Conservation (phyloP, 2,329 filamentous ascomycete genomes). For the Emmonsiellopsis sp. region DNA sequence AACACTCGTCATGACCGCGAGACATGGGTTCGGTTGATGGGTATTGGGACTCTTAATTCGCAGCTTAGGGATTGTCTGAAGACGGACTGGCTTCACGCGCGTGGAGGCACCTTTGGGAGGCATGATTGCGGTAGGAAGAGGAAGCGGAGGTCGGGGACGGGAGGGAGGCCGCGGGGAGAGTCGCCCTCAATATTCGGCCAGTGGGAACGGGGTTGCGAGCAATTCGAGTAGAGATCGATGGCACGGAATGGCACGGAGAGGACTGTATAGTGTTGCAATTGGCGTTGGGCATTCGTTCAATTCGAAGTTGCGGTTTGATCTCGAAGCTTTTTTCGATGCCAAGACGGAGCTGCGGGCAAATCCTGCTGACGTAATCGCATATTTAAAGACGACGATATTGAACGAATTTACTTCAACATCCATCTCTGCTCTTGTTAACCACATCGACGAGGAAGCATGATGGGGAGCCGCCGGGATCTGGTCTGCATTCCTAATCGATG, state of each 20-base stretch:
- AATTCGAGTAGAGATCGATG: too few species aligned
- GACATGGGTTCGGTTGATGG: slow-evolving; percentile 54
- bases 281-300: background rate
- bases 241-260: too few species aligned
- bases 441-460: too few species aligned
- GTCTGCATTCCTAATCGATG: slow-evolving; percentile 1
- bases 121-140: slow-evolving; percentile 24
- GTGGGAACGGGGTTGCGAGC: too few species aligned
- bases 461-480: too few species aligned
- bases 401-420: background rate
- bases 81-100: slow-evolving; percentile 35
- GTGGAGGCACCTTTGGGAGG: slow-evolving; percentile 36
- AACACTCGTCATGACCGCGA: slow-evolving; percentile 58
- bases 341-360: background rate
- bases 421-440: background rate
- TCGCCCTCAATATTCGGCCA: too few species aligned
- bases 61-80: slow-evolving; percentile 45
- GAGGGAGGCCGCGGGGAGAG: background rate
- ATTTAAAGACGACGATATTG: background rate
- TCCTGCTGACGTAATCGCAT: too few species aligned
- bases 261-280: background rate
- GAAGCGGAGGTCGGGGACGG: background rate
- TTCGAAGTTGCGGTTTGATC: background rate
- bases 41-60: slow-evolving; percentile 54
- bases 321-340: background rate